Evolutionary conservation across 164 flowering plant genomes (phyloP).

Genomic region (Houttuynia cordata): DNA sequence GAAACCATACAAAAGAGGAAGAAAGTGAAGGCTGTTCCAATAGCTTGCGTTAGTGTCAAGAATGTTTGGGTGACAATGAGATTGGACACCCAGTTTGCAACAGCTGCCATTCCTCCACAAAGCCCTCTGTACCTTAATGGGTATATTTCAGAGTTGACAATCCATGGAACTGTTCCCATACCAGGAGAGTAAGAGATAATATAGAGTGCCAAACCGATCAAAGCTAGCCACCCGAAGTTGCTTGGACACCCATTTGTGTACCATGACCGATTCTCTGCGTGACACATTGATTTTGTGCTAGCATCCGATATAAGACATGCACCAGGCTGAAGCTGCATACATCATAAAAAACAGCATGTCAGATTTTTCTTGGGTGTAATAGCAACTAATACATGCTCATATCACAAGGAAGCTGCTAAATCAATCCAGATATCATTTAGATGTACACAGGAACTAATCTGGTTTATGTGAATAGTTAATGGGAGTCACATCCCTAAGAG

Average conservation of each 20-base stretch:
- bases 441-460: too few species aligned
- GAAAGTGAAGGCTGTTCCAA: conserved; percentile 65
- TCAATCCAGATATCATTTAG: too few species aligned
- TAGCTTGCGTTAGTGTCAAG: conserved; percentile 41
- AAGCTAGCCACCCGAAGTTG: conserved; percentile 47
- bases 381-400: too few species aligned
- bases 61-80: conserved; percentile 58
- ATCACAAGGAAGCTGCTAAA: too few species aligned
- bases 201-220: conserved; percentile 46
- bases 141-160: conserved; percentile 83
- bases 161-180: conserved; percentile 93
- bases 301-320: conserved; percentile 39
- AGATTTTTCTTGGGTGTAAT: too few species aligned
- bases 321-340: conserved; percentile 45
- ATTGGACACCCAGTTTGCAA: conserved; percentile 68
- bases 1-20: conserved; percentile 54
- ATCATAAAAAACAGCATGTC: background rate
- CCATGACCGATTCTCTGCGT: conserved; percentile 29
- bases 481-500: too few species aligned
- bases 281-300: conserved; percentile 16
- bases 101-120: conserved; percentile 85
- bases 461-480: too few species aligned
- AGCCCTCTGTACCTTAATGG: conserved; percentile 65
- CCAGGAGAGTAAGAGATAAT: conserved; percentile 72
- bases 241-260: conserved; percentile 69